Evolutionary conservation across 805 yeast genomes (phyloP), one percentile per base, ranked within the genome.

Genomic region (Scheffersomyces lignosus): DNA sequence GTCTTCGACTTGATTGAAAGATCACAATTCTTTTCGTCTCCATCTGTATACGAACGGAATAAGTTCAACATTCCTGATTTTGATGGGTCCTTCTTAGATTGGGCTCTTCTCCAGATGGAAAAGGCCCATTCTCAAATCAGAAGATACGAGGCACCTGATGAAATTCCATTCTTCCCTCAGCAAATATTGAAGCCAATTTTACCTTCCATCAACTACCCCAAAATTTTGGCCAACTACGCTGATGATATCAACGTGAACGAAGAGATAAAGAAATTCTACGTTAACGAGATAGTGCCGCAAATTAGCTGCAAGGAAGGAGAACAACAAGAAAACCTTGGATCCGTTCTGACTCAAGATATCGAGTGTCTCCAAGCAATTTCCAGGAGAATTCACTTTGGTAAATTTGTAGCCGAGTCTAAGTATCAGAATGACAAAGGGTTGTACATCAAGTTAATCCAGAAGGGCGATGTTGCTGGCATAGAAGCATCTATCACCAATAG

Each of bases 361-460:
- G 95, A 86, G 48, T 79, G 85, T 47, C 71, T 93, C 47, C 96
- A 93, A 61, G 83, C 96, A 4, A 65, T 93, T 30, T 85, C 96
- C 6, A 74, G 99, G 52, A 76, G 99, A 57, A 87, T 93, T 49
- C 99, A 93, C 64, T 93, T 91, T 64, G 99, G 99, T 33, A 87
- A 86, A 63, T 93, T 91, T 70, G 99, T 93, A 7, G 99, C 99
- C 4, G 99, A 93, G 60, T 85, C 96, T 30, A 93, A 93, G 63
- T 93, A 80, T 61, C 81, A 73, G 51, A 66, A 71, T 18, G 93
- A 90, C 43, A 73, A 69, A 24, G 86, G 77, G 33, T 60, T 59
- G 34, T 88, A 81, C 66, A 78, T 77, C 2, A 64, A 73, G 48
- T 64, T 89, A 49, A 93, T 93, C 48, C 57, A 66, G 44, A 77